phyloP scores from a whole-genome alignment of 305 asterid genomes.

The Fraxinus platypoda region DNA sequence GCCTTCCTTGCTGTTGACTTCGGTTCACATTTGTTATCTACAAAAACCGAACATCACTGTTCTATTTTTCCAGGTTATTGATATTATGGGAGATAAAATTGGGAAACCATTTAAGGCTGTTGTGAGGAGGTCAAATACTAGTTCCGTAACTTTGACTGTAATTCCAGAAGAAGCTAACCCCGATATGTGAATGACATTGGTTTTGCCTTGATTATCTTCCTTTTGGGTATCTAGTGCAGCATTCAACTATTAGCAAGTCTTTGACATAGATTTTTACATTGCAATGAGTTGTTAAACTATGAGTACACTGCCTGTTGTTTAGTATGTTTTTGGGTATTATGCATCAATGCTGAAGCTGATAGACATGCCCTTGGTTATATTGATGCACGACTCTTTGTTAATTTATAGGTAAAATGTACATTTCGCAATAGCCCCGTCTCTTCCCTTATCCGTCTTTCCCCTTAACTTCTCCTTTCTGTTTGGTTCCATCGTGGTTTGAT shows the following conservation, averaged over 20 bases:
- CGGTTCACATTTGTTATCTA: background rate
- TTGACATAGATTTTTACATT: background rate
- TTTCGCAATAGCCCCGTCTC: background rate
- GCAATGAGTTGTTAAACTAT: background rate
- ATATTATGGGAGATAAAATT: conserved; percentile 64
- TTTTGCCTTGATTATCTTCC: background rate
- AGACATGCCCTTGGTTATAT: background rate
- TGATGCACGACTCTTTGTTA: background rate
- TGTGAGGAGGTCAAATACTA: conserved; percentile 58
- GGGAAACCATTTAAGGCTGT: conserved; percentile 67
- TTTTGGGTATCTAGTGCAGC: background rate
- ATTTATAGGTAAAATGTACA: background rate
- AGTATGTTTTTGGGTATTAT: background rate
- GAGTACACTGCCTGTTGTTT: background rate
- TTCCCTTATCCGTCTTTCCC: background rate
- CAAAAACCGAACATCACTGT: background rate
- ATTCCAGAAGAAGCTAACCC: conserved; percentile 87
- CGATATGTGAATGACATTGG: conserved; percentile 43
- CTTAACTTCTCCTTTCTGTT: too few relatives aligned
- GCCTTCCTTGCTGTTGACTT: background rate
- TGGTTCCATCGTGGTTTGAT: background rate
- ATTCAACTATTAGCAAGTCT: background rate
- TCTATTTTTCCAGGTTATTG: conserved; percentile 45
- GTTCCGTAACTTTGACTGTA: conserved; percentile 53
- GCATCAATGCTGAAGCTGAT: background rate